Conservation (phyloP, 1,284 basidiomycete species). For the Sparassis latifolia region DNA sequence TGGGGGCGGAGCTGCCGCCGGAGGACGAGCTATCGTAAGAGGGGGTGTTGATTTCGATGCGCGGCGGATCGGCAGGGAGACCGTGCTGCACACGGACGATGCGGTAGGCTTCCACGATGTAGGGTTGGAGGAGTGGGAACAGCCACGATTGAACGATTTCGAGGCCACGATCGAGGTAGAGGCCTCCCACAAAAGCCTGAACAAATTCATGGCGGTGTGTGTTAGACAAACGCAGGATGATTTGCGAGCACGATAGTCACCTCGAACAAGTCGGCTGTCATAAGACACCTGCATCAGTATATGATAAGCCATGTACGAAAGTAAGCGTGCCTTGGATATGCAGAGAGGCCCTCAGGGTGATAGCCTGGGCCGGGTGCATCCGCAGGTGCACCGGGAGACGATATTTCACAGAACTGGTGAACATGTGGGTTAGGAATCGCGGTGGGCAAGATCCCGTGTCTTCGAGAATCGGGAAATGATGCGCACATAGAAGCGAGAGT, state of each 20-base stretch:
- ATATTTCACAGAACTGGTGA: slow-evolving; percentile 52
- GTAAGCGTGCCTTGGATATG: slow-evolving; percentile 57
- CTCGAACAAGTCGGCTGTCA: slow-evolving; percentile 69
- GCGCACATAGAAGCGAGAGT: slow-evolving; percentile 60
- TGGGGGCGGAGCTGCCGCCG: slow-evolving; percentile 9
- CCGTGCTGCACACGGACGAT: slow-evolving; percentile 58
- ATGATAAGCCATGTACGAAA: background rate
- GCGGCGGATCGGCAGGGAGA: slow-evolving; percentile 34
- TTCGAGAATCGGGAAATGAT: too few relatives aligned
- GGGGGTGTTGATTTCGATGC: slow-evolving; percentile 7
- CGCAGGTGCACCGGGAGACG: slow-evolving; percentile 50
- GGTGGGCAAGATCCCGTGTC: too few relatives aligned
- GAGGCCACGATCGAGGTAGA: slow-evolving; percentile 64
- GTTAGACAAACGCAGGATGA: too few relatives aligned
- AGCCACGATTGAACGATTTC: slow-evolving; percentile 52
- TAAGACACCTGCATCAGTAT: background rate
- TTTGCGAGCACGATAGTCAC: slow-evolving; percentile 27
- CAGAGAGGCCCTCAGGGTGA: slow-evolving; percentile 56
- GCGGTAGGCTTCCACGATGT: slow-evolving; percentile 51
- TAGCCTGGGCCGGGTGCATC: slow-evolving; percentile 62
- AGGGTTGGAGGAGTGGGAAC: slow-evolving; percentile 52
- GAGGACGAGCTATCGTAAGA: slow-evolving; percentile 8
- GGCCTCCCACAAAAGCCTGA: slow-evolving; percentile 69
- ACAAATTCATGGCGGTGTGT: background rate
- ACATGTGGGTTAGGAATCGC: background rate